Conservation (phyloP, 495 filamentous ascomycete genomes). For the Tetracladium setigerum region DNA sequence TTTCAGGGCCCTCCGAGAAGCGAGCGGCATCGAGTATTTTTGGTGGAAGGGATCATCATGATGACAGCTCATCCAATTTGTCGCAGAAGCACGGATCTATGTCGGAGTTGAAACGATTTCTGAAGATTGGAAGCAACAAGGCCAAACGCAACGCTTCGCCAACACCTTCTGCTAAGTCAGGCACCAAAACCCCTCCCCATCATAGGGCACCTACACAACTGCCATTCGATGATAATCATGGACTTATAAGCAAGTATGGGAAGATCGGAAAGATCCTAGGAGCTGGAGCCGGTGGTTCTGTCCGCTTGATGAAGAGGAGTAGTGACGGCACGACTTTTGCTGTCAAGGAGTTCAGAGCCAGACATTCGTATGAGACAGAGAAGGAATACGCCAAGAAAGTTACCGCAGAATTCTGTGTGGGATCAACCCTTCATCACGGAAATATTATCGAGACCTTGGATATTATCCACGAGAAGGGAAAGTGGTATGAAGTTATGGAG, state of each 20-base stretch:
- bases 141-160: constrained; percentile 60
- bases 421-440: constrained; percentile 92
- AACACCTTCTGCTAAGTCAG: constrained; percentile 39
- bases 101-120: constrained; percentile 90
- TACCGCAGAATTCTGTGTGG: constrained; percentile 98
- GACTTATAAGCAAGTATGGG: constrained; percentile 83
- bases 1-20: constrained; percentile 19
- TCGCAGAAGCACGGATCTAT: constrained; percentile 73
- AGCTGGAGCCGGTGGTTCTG: constrained; percentile 91
- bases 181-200: constrained; percentile 48
- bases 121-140: constrained; percentile 63
- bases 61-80: constrained; percentile 31
- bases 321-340: constrained; percentile 90
- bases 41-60: constrained; percentile 40
- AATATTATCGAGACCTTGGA: constrained; percentile 98
- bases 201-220: constrained; percentile 54
- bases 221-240: constrained; percentile 93
- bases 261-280: constrained; percentile 91
- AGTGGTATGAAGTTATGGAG: constrained; percentile 99
- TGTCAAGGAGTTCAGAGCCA: constrained; percentile 91
- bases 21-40: constrained; percentile 10
- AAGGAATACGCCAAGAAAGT: constrained; percentile 98
- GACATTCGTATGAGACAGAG: constrained; percentile 88
- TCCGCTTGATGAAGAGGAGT: constrained; percentile 86
- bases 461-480: constrained; percentile 88